Percentiles rank a stretch among this genome's conserved stretches.
Evolutionary conservation across 768 basidiomycete genomes (phyloP).

Genomic region (Boletus coccyginus): DNA sequence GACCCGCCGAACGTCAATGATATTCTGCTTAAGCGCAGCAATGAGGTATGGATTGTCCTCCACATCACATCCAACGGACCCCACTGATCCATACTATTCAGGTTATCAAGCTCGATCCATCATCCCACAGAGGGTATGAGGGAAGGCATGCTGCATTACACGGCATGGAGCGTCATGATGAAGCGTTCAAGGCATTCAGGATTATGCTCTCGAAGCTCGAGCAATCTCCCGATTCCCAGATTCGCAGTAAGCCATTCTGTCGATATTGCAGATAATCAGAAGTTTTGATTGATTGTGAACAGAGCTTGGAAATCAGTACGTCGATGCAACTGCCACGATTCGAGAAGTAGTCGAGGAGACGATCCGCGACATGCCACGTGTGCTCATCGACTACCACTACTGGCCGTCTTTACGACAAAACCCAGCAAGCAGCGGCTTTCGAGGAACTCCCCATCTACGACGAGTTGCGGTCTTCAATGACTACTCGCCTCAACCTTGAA

Average conservation of each 20-base stretch:
- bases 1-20: neutral
- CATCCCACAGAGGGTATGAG: neutral
- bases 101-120: neutral
- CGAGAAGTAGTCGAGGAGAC: neutral
- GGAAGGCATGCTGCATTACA: neutral
- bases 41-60: neutral
- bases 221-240: neutral
- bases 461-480: neutral
- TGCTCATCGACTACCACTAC: neutral
- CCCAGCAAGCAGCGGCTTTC: neutral
- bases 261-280: neutral
- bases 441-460: neutral
- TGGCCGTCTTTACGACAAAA: neutral
- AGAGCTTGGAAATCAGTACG: neutral
- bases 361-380: neutral
- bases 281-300: neutral
- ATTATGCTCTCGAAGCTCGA: neutral
- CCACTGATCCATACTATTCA: neutral
- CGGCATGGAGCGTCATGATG: neutral
- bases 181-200: neutral
- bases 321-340: neutral
- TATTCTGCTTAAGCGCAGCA: constrained; percentile 3
- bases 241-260: neutral
- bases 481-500: neutral
- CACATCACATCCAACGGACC: no score